These are phyloP conservation scores for Gracilaria vermiculophylla DNA, from an alignment of 23 red algal genomes.

Conservation along the genomic window DNA sequence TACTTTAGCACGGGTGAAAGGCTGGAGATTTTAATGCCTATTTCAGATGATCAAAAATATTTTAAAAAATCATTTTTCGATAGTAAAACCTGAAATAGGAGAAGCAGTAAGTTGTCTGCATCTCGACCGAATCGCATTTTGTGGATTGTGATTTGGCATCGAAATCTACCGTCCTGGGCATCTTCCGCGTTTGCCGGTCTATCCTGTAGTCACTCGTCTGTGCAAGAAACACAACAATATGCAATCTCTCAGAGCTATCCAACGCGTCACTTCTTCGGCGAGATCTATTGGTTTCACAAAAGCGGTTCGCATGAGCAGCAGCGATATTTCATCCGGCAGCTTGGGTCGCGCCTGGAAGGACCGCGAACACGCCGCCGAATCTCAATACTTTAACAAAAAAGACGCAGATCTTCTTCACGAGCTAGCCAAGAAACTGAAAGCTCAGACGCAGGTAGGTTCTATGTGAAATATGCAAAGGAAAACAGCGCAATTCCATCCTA, in stretches of 20 bases:
- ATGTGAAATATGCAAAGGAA: background rate
- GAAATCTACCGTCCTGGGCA: no score
- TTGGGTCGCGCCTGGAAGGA: constrained; percentile 64
- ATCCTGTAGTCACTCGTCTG: no score
- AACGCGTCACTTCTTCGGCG: background rate
- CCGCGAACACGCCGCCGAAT: constrained; percentile 60
- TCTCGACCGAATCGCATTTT: background rate
- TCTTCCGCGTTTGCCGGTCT: no score
- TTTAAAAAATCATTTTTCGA: no score
- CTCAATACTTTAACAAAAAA: constrained; percentile 64
- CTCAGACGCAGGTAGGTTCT: constrained; percentile 48
- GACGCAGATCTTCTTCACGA: constrained; percentile 58
- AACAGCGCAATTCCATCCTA: no score
- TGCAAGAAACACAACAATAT: background rate
- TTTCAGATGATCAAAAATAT: no score
- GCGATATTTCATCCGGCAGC: constrained; percentile 47
- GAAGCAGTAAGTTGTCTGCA: background rate
- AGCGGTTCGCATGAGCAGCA: constrained; percentile 5
- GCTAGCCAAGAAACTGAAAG: constrained; percentile 52
- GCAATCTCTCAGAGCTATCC: constrained; percentile 48
- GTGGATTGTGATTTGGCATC: background rate
- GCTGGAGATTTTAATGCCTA: no score
- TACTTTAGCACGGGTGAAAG: no score
- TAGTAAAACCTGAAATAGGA: no score
- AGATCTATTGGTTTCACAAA: background rate